Percentiles rank a stretch among this genome's conserved stretches.
These are phyloP conservation scores for Brassica carinata DNA, from an alignment of 345 rosid species.

Conservation along the genomic window DNA sequence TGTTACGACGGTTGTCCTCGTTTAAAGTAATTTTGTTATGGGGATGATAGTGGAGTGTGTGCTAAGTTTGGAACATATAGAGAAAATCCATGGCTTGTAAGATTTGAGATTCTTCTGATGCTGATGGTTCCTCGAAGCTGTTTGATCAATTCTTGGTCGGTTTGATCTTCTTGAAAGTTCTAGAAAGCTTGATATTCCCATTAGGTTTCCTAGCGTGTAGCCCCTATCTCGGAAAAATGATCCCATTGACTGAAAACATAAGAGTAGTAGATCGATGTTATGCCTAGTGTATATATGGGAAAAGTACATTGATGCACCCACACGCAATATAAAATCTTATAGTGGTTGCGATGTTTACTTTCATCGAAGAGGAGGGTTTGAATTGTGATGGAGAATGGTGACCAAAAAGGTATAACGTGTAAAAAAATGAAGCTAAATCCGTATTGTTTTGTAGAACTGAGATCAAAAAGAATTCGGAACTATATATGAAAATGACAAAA, in stretches of 20 bases:
- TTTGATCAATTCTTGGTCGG: conserved; percentile 51
- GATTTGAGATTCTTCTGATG: conserved; percentile 52
- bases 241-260: conserved; percentile 60
- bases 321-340: conserved; percentile 10
- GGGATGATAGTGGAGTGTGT: conserved; percentile 57
- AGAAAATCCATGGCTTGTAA: conserved; percentile 65
- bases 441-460: not conserved
- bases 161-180: conserved; percentile 62
- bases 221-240: conserved; percentile 81
- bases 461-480: not conserved
- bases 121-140: conserved; percentile 29
- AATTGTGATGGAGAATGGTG: conserved; percentile 27
- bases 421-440: not conserved
- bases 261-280: not conserved
- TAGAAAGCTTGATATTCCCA: conserved; percentile 67
- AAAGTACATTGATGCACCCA: not conserved
- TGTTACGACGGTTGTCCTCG: conserved; percentile 15
- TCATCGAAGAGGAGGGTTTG: not conserved
- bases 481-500: not conserved
- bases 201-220: conserved; percentile 74
- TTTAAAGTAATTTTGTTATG: conserved; percentile 27
- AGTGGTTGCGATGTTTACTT: conserved; percentile 30
- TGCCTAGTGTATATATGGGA: not conserved
- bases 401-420: not conserved
- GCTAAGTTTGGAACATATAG: conserved; percentile 73